Base-by-base conservation (phyloP, 164 flowering plant genomes). In the Liriodendron chinense region DNA sequence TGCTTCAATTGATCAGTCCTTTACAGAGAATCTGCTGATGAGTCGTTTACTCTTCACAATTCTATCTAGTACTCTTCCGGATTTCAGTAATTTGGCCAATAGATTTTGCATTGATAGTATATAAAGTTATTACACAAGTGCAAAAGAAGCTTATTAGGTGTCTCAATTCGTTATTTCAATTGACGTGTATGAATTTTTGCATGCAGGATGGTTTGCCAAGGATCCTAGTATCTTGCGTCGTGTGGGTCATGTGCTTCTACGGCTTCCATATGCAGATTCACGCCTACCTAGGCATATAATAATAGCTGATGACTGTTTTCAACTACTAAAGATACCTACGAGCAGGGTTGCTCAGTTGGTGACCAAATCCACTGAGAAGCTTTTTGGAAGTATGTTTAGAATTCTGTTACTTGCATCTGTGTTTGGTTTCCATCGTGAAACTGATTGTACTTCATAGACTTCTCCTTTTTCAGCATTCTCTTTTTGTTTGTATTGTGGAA, bases 291-390 rank as follows among this genome's bases (percentile, higher is more conserved):
- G 92, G 75, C 89, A 86, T 79, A 72, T 95, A 72, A 71, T 91
- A 34, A 65, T 95, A 16, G 99, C 98, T 68, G 97, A 93, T 86
- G 99, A 95, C 79, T 91, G 89, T 76, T 92, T 92, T 82, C 84
- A 87, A 67, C 83, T 83, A 47, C 73, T 76, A 49, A 91, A 84
- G 73, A 75, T 86, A 78, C 91, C 94, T 70, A 72, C 67, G 69
- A 88, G 78, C 69, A 82, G 89, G 73, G 62, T 87, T 70, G 63
- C 80, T 76, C 90, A 88, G 78, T 89, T 83, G 83, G 96, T 93
- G 76, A 81, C 81, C 70, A 89, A 81, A 83, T 90, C 97, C 56
- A 81, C 87, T 8, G 98, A 95, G 87, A 93, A 92, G 83, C 84
- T 87, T 48, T 93, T 84, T 83, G 99, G 99, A 84, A 95, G 99